Evolutionary conservation across 1,284 basidiomycete species (phyloP), one percentile per base, ranked within the genome.

Genomic region (Hemileia vastatrix): DNA sequence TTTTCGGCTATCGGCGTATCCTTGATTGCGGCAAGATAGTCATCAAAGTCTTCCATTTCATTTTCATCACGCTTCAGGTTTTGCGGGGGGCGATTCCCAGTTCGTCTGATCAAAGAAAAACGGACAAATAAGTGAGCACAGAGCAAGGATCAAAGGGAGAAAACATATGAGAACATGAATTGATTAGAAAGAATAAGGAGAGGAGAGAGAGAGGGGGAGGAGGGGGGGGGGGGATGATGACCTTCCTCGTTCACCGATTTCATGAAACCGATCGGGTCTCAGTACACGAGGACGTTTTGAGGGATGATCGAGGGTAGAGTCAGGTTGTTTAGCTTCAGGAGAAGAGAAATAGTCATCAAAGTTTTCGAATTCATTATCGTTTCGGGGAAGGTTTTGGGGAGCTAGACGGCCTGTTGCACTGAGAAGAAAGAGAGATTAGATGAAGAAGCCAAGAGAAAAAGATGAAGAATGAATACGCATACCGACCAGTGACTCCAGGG

Each of bases 181-280:
- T 56, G 19, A 21, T 15, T n/a, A 13, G 43, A 4, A 24, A 45
- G 23, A 57, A 6, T 24, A 47, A 3, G n/a, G 15, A 19, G 5
- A 56, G 19, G 15, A 43, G 11, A 4, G 2, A 23, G 15, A 32
- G n/a, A 4, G 24, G n/a, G 31, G 18, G 5, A 15, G n/a, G n/a
- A 32, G 13, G 6, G 9, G 11, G 18, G 33, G 33, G 6, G 21
- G 31, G 52, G 18, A 59, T 44, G 18, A 40, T n/a, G 8, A 62
- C 59, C 59, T 62, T 55, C 59, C 59, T 31, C 59, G 51, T 55
- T 62, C 59, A 8, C 59, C 59, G 21, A 62, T 62, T 31, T 62
- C 59, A 43, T 62, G 59, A 47, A 36, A 55, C 36, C 33, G 21
- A 55, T 62, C 59, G 27, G 59, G 59, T 23, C 59, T 53, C 36